Base-by-base conservation (phyloP, 495 filamentous ascomycete species). In the Hyaloscypha hepaticicola region DNA sequence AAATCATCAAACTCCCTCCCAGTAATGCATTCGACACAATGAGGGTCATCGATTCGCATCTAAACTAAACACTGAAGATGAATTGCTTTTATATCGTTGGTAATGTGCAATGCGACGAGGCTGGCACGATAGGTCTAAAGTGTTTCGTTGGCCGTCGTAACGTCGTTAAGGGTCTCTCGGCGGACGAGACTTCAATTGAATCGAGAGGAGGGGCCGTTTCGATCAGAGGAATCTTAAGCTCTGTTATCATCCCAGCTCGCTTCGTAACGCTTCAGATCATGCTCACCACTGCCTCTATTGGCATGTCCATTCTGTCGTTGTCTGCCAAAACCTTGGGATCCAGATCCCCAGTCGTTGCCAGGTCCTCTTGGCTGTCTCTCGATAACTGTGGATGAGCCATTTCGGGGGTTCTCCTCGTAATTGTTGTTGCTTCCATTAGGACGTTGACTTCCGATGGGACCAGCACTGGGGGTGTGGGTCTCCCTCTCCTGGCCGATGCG, bases 391-490 rank as follows among this genome's bases (percentile, higher is more conserved):
- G 69, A 64, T 31, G 70, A 62, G 66, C 84, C 79, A 73, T 87
- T 88, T 65, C 87, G 85, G 58, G 83, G 82, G 65, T 81, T 82
- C 61, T 83, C 83, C 65, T 90, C 87, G 75, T 83, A 87, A 69
- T 77, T 79, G 52, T 85, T 81, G 71, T 87, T 89, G 72, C 87
- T 89, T 70, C 86, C 82, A 64, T 87, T 82, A 26, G 90, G 86
- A 66, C 93, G 87, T 73, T 96, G 92, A 75, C 92, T 93, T 66
- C 93, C 92, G 71, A 96, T 96, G 45, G 92, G 85, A 1, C 91
- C 92, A 29, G 90, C 81, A 66, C 19, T 67, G 7, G 68, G 26
- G 21, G 41, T 70, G 77, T 19, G 79, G 74, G 50, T 79, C 74
- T 63, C 80, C 67, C 24, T 73, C 72, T 56, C 76, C 64, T 61